Conservation (phyloP, 176 grass and related monocot species). For the Zizania latifolia region DNA sequence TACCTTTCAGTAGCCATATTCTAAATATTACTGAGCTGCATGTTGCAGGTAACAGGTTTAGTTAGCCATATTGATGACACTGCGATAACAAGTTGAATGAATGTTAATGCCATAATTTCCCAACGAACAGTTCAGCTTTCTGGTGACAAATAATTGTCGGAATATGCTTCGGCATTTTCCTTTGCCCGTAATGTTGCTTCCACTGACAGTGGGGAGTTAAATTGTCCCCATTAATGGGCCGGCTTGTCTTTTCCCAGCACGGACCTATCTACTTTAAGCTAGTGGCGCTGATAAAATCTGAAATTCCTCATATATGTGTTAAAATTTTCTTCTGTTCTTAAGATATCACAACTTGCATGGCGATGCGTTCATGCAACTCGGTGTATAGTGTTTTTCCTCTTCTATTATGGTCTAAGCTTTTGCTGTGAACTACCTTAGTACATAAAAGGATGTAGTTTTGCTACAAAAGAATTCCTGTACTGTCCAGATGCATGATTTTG, state of each 20-base stretch:
- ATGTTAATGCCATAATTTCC: neutral
- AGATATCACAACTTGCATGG: neutral
- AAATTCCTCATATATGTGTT: neutral
- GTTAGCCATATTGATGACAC: neutral
- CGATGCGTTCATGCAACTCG: neutral
- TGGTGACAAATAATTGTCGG: conserved; percentile 4
- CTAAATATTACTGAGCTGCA: neutral
- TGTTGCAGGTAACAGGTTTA: neutral
- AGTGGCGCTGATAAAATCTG: neutral
- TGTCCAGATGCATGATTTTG: neutral
- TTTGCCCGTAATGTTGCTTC: neutral
- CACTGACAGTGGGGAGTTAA: neutral
- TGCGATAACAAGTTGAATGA: neutral
- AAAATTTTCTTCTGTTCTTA: neutral
- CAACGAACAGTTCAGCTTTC: neutral
- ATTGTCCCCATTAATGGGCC: conserved; percentile 2
- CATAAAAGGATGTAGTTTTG: neutral
- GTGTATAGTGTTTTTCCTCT: neutral
- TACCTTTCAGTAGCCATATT: neutral
- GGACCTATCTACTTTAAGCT: neutral
- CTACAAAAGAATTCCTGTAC: neutral
- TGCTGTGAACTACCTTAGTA: neutral
- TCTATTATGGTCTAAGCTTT: neutral
- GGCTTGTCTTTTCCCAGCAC: neutral
- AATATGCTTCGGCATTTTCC: conserved; percentile 15